Percentiles rank a stretch among this genome's conserved stretches.
phyloP scores from a whole-genome alignment of 768 basidiomycete species.

The Myochromella boudieri region DNA sequence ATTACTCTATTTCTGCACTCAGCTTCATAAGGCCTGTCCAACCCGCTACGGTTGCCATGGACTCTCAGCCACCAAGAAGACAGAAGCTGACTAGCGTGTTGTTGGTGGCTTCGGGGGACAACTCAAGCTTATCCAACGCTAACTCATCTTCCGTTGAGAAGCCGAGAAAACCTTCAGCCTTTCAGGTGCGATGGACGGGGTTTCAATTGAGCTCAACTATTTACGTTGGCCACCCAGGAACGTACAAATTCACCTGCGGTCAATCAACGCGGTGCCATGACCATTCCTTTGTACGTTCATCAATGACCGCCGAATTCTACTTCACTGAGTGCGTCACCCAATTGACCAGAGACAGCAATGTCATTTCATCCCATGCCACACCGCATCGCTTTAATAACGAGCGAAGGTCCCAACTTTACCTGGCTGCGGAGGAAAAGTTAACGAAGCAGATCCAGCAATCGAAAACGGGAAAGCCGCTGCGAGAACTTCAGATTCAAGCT shows the following conservation, averaged over 20 bases:
- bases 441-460: slow-evolving; percentile 31
- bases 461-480: slow-evolving; percentile 31
- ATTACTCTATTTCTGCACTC: no score
- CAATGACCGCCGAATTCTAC: no score
- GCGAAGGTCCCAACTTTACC: slow-evolving; percentile 39
- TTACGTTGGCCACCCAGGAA: neutral
- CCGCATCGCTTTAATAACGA: no score
- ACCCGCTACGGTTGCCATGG: no score
- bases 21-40: no score
- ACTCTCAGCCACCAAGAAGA: neutral
- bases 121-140: neutral
- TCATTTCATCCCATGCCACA: no score
- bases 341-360: neutral
- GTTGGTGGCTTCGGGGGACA: neutral
- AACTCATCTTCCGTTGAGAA: neutral
- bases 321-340: no score
- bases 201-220: neutral
- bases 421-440: slow-evolving; percentile 42
- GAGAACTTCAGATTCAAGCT: slow-evolving; percentile 46
- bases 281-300: no score
- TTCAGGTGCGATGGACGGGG: neutral
- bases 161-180: neutral
- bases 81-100: slow-evolving; percentile 1
- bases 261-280: no score
- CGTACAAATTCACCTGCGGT: neutral